phyloP scores from a whole-genome alignment of 1,284 basidiomycete species.

The Rhodofomes roseus region DNA sequence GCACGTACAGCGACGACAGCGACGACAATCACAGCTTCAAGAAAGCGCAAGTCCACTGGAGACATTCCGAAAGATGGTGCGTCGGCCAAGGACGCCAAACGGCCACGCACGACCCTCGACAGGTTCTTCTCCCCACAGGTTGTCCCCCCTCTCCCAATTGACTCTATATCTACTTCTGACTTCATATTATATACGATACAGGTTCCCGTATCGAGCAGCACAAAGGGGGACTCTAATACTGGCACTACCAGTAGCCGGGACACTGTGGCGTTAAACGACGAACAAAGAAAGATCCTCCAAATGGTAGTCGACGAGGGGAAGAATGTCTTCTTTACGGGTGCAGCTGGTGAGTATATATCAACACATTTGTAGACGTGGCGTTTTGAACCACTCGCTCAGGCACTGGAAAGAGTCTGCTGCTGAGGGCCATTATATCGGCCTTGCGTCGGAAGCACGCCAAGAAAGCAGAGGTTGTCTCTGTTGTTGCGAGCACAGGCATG shows the following conservation, averaged over 20 bases:
- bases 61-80: conserved; percentile 19
- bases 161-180: background rate
- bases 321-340: conserved; percentile 50
- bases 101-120: conserved; percentile 37
- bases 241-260: conserved; percentile 15
- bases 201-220: background rate
- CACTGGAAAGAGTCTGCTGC: conserved; percentile 55
- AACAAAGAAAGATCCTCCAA: conserved; percentile 38
- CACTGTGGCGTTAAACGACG: conserved; percentile 38
- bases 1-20: conserved; percentile 7
- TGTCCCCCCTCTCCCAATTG: background rate
- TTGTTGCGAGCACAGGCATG: conserved; percentile 60
- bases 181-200: background rate
- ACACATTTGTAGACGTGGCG: background rate
- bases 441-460: conserved; percentile 47
- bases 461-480: conserved; percentile 43
- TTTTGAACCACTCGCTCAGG: conserved; percentile 28
- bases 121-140: conserved; percentile 41
- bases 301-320: conserved; percentile 46
- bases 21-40: conserved; percentile 20
- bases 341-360: conserved; percentile 41
- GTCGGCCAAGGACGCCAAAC: conserved; percentile 25
- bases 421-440: conserved; percentile 51
- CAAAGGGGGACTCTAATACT: background rate
- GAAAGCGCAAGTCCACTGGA: conserved; percentile 41